Conservation (phyloP, 2,329 filamentous ascomycete species). For the Mollisia scopiformis region DNA sequence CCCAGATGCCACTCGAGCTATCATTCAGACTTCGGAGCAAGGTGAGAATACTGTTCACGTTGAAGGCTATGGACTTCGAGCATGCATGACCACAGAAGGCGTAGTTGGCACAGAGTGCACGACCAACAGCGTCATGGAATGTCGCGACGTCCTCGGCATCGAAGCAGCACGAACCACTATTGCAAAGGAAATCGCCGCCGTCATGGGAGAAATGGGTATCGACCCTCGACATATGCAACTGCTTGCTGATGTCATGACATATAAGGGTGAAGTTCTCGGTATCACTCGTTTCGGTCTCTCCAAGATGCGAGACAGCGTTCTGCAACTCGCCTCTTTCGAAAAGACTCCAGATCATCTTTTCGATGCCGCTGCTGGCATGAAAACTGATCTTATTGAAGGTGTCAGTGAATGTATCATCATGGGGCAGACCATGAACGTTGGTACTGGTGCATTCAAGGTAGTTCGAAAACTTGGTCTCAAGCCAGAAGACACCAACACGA, state of each 20-base stretch:
- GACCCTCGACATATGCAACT: constrained; percentile 98
- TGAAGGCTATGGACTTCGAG: constrained; percentile 88
- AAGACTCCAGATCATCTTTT: constrained; percentile 98
- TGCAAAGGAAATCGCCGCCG: constrained; percentile 80
- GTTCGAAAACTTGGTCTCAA: constrained; percentile 74
- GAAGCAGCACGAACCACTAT: constrained; percentile 92
- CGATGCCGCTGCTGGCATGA: constrained; percentile 89
- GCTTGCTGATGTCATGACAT: constrained; percentile 97
- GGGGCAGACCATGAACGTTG: constrained; percentile 90
- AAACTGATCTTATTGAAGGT: constrained; percentile 88
- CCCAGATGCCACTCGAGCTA: constrained; percentile 80
- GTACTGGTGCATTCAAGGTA: constrained; percentile 91
- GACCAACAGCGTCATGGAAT: constrained; percentile 91
- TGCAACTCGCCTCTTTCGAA: constrained; percentile 95
- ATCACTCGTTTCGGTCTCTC: constrained; percentile 96
- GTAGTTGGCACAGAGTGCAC: constrained; percentile 76
- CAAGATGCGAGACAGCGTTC: constrained; percentile 93
- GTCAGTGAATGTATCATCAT: constrained; percentile 98
- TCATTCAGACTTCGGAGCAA: constrained; percentile 80
- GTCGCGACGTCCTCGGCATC: constrained; percentile 84
- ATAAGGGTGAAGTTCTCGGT: constrained; percentile 94
- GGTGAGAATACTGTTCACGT: constrained; percentile 76
- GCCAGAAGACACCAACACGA: constrained; percentile 52
- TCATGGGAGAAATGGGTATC: constrained; percentile 95
- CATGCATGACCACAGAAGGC: constrained; percentile 92